These are phyloP conservation scores for Globisporangium carolinianum DNA, from an alignment of 352 stramenopile species.

Conservation along the genomic window DNA sequence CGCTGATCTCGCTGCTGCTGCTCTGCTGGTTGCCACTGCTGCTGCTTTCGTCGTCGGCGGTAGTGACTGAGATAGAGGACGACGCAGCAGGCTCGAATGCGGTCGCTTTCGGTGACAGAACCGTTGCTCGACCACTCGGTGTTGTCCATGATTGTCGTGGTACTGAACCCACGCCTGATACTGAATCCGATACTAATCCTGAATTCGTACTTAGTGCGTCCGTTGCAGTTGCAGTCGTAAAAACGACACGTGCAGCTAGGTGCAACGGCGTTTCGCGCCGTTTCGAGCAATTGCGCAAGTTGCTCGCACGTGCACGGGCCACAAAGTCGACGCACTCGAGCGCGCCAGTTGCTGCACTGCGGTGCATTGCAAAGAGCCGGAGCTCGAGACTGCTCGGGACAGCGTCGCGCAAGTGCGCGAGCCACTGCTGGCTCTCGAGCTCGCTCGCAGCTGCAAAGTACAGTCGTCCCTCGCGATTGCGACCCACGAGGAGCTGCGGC, in stretches of 20 bases:
- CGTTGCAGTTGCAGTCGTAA: neutral
- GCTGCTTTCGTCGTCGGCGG: slow-evolving; percentile 18
- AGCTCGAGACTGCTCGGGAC: slow-evolving; percentile 68
- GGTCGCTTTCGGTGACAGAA: slow-evolving; percentile 2
- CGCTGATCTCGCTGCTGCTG: slow-evolving; percentile 13
- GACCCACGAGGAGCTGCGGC: slow-evolving; percentile 67
- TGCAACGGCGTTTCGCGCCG: slow-evolving; percentile 60
- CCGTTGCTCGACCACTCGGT: neutral
- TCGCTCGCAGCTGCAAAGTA: slow-evolving; percentile 84
- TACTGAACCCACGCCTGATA: no score
- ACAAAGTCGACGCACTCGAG: slow-evolving; percentile 66
- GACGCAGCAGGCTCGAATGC: slow-evolving; percentile 21
- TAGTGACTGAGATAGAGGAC: slow-evolving; percentile 23
- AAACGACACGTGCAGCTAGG: slow-evolving; percentile 34
- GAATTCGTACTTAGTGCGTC: neutral
- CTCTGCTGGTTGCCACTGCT: slow-evolving; percentile 18
- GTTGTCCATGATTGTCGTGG: neutral
- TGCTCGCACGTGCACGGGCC: slow-evolving; percentile 39
- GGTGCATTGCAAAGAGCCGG: slow-evolving; percentile 77
- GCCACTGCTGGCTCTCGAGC: slow-evolving; percentile 86
- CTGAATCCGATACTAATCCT: no score
- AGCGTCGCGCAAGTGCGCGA: slow-evolving; percentile 73
- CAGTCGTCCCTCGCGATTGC: slow-evolving; percentile 84
- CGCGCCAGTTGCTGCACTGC: slow-evolving; percentile 39
- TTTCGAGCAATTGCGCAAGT: slow-evolving; percentile 15